Evolutionary conservation across 176 grass and related monocot species (phyloP).

Genomic region (Aegilops sharonensis): DNA sequence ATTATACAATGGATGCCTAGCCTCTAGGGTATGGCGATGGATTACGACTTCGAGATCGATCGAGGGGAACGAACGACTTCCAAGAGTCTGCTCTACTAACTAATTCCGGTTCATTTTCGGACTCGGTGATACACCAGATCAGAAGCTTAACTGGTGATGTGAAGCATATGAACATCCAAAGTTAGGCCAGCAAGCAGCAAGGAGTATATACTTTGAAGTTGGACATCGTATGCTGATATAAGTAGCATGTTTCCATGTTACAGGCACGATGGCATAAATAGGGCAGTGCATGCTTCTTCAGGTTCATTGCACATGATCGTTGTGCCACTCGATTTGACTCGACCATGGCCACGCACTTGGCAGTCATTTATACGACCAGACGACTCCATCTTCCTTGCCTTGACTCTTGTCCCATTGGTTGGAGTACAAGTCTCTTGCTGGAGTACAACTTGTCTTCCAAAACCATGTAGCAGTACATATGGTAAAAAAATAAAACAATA

Average conservation of each 20-base stretch:
- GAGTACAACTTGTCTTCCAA: too few relatives aligned
- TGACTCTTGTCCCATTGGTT: conserved; percentile 22
- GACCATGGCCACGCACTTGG: neutral
- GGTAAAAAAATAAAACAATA: too few relatives aligned
- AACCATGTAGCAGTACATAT: too few relatives aligned
- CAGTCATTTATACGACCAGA: neutral
- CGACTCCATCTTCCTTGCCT: conserved; percentile 14
- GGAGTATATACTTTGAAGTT: neutral
- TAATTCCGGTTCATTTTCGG: neutral
- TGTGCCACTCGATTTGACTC: conserved; percentile 23
- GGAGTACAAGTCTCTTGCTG: neutral
- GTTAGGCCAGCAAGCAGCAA: conserved; percentile 33
- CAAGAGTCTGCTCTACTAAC: neutral
- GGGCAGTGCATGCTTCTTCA: neutral
- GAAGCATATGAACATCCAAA: conserved; percentile 1
- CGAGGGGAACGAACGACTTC: too few relatives aligned
- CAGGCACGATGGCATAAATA: neutral
- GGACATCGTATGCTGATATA: neutral
- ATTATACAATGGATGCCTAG: neutral
- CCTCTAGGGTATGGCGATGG: neutral
- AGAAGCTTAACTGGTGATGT: neutral
- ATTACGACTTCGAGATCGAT: neutral
- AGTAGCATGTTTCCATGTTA: conserved; percentile 15
- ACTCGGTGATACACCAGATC: neutral
- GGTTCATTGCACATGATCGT: conserved; percentile 32